Percentiles rank a stretch among this genome's conserved stretches.
phyloP scores from a whole-genome alignment of 2,329 filamentous ascomycete species.

The Chalaropsis thielavioides region DNA sequence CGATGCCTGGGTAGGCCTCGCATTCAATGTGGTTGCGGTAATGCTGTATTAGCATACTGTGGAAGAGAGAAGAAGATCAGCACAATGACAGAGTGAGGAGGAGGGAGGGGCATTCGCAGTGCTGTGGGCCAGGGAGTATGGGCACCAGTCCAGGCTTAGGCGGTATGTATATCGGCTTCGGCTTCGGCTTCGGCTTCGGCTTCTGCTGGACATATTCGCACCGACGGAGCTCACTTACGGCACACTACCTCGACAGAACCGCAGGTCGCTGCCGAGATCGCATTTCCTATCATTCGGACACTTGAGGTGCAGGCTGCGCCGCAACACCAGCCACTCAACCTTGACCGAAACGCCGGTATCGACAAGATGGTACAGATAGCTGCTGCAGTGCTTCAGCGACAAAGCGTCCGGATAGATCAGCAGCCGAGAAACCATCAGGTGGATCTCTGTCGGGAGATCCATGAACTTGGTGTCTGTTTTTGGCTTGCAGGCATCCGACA shows the following conservation, averaged over 20 bases:
- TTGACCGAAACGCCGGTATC: conserved; percentile 52
- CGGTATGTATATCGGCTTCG: too few species aligned
- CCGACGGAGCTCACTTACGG: conserved; percentile 29
- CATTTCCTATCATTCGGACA: conserved; percentile 46
- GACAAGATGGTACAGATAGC: conserved; percentile 49
- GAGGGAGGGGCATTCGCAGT: too few species aligned
- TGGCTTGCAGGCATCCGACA: not conserved
- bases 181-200: not conserved
- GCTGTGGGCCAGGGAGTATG: too few species aligned
- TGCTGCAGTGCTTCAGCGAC: conserved; percentile 51
- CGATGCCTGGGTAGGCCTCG: conserved; percentile 40
- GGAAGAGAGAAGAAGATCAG: not conserved
- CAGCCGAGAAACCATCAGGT: conserved; percentile 43
- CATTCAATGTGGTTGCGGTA: conserved; percentile 47
- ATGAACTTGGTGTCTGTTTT: conserved; percentile 29
- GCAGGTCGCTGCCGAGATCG: conserved; percentile 43
- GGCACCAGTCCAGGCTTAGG: too few species aligned
- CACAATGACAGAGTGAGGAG: not conserved
- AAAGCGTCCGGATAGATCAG: conserved; percentile 58
- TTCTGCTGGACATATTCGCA: not conserved
- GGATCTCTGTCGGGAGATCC: conserved; percentile 50
- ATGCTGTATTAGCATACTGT: conserved; percentile 42
- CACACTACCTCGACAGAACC: conserved; percentile 46
- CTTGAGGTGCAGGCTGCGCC: conserved; percentile 47
- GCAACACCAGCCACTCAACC: conserved; percentile 53